A percentile compares a stretch with the other conserved stretches of the same genome.
Conservation (phyloP, 169 alveolate species). For the Eimeria maxima region DNA sequence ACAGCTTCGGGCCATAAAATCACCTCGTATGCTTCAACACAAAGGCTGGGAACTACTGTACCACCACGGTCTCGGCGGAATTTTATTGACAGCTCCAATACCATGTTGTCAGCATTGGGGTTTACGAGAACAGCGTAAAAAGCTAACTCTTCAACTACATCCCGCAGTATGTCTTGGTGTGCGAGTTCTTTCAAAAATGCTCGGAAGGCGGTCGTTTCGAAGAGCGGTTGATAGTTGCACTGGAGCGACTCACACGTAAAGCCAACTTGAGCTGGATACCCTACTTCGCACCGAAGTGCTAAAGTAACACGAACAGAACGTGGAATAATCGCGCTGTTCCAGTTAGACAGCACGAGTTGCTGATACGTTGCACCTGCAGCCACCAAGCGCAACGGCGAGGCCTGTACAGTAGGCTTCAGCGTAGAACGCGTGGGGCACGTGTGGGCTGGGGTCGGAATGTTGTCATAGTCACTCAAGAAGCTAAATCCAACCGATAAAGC, state of each 20-base stretch:
- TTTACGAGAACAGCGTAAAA: not conserved
- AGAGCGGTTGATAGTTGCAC: constrained; percentile 47
- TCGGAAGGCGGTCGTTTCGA: constrained; percentile 23
- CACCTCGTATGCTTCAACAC: constrained; percentile 27
- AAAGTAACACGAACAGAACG: constrained; percentile 38
- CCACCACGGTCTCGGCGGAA: constrained; percentile 54
- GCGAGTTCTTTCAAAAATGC: not conserved
- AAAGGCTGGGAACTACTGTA: constrained; percentile 17
- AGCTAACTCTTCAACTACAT: constrained; percentile 23
- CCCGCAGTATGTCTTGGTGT: constrained; percentile 7
- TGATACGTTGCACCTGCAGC: constrained; percentile 11
- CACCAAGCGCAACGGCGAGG: not conserved
- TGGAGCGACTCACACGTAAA: constrained; percentile 58
- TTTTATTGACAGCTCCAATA: not conserved
- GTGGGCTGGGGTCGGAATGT: not conserved
- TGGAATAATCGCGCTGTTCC: constrained; percentile 18
- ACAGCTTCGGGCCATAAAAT: not conserved
- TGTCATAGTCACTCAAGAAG: not conserved
- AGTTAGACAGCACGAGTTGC: constrained; percentile 50
- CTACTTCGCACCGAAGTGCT: not conserved
- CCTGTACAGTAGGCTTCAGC: not conserved
- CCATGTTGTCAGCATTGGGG: constrained; percentile 10
- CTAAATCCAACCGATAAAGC: not conserved
- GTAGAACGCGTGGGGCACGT: not conserved
- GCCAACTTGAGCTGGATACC: constrained; percentile 20